Evolutionary conservation across 2,329 filamentous ascomycete genomes (phyloP).

Genomic region (Phialophora expanda): DNA sequence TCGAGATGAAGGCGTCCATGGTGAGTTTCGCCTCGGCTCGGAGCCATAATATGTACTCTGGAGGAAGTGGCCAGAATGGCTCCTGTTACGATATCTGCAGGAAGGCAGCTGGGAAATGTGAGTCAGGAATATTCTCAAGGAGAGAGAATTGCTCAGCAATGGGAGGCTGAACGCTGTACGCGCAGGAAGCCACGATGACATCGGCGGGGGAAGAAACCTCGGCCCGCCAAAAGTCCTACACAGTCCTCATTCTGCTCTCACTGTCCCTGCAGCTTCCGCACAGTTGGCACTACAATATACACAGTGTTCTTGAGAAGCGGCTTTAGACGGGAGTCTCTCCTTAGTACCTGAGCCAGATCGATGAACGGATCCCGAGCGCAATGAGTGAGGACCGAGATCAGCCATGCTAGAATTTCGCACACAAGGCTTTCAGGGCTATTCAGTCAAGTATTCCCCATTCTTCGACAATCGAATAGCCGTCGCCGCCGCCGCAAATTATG

Average conservation of each 20-base stretch:
- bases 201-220: constrained; percentile 1
- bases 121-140: neutral
- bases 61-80: neutral
- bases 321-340: neutral
- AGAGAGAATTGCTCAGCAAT: neutral
- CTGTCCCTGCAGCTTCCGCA: neutral
- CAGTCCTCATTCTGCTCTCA: neutral
- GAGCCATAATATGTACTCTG: constrained; percentile 34
- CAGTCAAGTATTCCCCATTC: constrained; percentile 97
- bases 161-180: neutral
- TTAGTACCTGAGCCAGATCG: neutral
- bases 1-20: constrained; percentile 51
- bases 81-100: neutral
- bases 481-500: constrained; percentile 90
- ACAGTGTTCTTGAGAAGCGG: neutral
- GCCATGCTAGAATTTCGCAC: constrained; percentile 93
- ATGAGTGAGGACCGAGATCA: constrained; percentile 28
- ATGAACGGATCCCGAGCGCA: constrained; percentile 3
- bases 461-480: constrained; percentile 94
- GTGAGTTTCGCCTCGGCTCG: constrained; percentile 34
- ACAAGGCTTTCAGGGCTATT: constrained; percentile 92
- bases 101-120: neutral
- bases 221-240: neutral
- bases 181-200: neutral
- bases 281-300: neutral